A percentile compares a stretch with the other conserved stretches of the same genome.
These are phyloP conservation scores for Cardiospermum halicacabum DNA, from an alignment of 345 rosid genomes.

Conservation along the genomic window DNA sequence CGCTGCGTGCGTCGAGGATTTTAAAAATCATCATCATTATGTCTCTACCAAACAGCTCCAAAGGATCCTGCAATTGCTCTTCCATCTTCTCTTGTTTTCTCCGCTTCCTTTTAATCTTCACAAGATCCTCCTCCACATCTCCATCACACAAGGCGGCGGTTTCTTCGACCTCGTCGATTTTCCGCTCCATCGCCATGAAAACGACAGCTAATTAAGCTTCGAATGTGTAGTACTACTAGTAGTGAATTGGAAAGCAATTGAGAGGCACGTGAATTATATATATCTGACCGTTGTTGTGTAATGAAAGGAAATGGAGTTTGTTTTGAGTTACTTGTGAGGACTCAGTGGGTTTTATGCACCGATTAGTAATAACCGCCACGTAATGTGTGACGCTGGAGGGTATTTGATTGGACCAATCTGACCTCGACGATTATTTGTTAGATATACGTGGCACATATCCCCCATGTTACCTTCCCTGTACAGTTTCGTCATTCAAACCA, in stretches of 20 bases:
- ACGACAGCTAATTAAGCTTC: too few species aligned
- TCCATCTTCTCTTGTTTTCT: constrained; percentile 10
- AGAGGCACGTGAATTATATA: neutral
- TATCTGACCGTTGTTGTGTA: neutral
- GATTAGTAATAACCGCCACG: neutral
- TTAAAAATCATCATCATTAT: constrained; percentile 43
- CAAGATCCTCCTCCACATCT: neutral
- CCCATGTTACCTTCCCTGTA: neutral
- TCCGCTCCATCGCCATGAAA: neutral
- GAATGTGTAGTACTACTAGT: too few species aligned
- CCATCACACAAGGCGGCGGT: neutral
- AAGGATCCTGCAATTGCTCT: constrained; percentile 29
- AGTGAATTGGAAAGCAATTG: neutral
- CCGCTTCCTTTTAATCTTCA: constrained; percentile 8
- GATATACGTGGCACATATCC: neutral
- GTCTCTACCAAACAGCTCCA: constrained; percentile 51
- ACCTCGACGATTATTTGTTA: neutral
- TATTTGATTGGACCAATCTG: neutral
- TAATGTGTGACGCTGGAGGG: neutral
- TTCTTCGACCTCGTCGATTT: neutral
- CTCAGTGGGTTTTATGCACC: neutral
- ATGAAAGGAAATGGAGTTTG: neutral
- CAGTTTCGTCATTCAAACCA: neutral
- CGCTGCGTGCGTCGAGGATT: constrained; percentile 63
- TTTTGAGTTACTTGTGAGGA: neutral